Conservation (phyloP, 495 filamentous ascomycete species). For the Penicillium waksmanii region DNA sequence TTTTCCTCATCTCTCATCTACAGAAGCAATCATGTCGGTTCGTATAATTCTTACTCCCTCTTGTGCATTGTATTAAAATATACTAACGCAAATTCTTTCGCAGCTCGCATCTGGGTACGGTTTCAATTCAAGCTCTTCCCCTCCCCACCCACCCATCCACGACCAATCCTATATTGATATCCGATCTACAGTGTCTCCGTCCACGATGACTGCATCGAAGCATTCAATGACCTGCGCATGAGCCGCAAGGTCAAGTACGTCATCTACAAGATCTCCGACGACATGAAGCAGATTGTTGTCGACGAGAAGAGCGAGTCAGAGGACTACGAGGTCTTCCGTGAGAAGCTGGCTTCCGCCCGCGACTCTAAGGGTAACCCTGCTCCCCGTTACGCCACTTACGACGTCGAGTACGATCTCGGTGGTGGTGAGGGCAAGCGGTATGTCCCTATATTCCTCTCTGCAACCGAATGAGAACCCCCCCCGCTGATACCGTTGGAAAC, state of each 20-base stretch:
- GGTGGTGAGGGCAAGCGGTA: constrained; percentile 83
- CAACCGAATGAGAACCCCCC: neutral
- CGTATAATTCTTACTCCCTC: constrained; percentile 20
- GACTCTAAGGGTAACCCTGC: constrained; percentile 65
- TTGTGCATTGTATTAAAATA: constrained; percentile 7
- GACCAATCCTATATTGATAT: constrained; percentile 27
- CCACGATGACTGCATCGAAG: constrained; percentile 73
- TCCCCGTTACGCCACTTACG: constrained; percentile 92
- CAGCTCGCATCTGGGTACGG: constrained; percentile 54
- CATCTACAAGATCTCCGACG: constrained; percentile 94
- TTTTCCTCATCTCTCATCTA: constrained; percentile 29
- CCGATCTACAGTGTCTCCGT: constrained; percentile 68
- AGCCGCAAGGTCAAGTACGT: constrained; percentile 88
- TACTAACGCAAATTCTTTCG: constrained; percentile 4
- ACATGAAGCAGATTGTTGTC: constrained; percentile 88
- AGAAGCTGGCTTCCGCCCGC: constrained; percentile 72
- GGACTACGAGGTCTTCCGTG: constrained; percentile 77
- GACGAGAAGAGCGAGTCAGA: constrained; percentile 68
- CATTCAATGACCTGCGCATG: constrained; percentile 91
- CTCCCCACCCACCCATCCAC: constrained; percentile 12
- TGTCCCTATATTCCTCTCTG: constrained; percentile 16
- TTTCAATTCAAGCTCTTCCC: constrained; percentile 15
- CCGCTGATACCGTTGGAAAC: constrained; percentile 17
- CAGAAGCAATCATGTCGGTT: constrained; percentile 47
- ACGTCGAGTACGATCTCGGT: constrained; percentile 81